A percentile compares a stretch with the other conserved stretches of the same genome.
These are phyloP conservation scores for Hygrophoropsis aurantiaca DNA, from an alignment of 768 basidiomycete genomes.

Conservation along the genomic window DNA sequence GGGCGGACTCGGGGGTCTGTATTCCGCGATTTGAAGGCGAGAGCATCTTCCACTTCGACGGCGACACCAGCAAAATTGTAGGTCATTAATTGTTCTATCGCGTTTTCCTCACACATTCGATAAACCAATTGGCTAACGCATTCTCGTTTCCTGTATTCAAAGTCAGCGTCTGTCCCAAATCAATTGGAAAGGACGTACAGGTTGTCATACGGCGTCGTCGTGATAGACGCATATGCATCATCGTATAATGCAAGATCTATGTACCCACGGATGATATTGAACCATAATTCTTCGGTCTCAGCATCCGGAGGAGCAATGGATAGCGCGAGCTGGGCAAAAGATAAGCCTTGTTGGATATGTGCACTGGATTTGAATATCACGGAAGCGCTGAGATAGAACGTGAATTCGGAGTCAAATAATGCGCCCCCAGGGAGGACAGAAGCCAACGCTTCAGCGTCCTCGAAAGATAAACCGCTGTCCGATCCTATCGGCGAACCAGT, in stretches of 20 bases:
- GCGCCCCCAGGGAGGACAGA: slow-evolving; percentile 59
- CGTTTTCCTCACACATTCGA: slow-evolving; percentile 89
- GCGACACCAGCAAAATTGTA: slow-evolving; percentile 85
- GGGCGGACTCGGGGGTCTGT: slow-evolving; percentile 85
- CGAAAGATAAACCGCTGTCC: slow-evolving; percentile 49
- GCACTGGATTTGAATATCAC: slow-evolving; percentile 66
- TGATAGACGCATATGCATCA: slow-evolving; percentile 81
- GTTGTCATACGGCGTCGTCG: slow-evolving; percentile 70
- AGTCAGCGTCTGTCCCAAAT: slow-evolving; percentile 7
- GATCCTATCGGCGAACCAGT: slow-evolving; percentile 33
- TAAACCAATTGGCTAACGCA: slow-evolving; percentile 81
- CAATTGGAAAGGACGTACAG: slow-evolving; percentile 55
- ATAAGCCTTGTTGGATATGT: slow-evolving; percentile 60
- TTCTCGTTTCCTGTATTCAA: slow-evolving; percentile 66
- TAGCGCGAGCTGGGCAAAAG: slow-evolving; percentile 79
- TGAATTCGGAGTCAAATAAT: slow-evolving; percentile 58
- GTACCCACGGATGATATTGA: slow-evolving; percentile 71
- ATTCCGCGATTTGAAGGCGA: slow-evolving; percentile 93
- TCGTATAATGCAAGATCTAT: slow-evolving; percentile 76
- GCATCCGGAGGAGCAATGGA: slow-evolving; percentile 55
- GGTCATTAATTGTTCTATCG: slow-evolving; percentile 72
- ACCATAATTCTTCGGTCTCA: slow-evolving; percentile 76
- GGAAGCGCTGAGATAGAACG: slow-evolving; percentile 77
- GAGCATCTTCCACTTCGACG: slow-evolving; percentile 82
- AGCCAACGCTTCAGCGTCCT: slow-evolving; percentile 64